phyloP scores from a whole-genome alignment of 805 yeast species.

The Ogataea philodendri region DNA sequence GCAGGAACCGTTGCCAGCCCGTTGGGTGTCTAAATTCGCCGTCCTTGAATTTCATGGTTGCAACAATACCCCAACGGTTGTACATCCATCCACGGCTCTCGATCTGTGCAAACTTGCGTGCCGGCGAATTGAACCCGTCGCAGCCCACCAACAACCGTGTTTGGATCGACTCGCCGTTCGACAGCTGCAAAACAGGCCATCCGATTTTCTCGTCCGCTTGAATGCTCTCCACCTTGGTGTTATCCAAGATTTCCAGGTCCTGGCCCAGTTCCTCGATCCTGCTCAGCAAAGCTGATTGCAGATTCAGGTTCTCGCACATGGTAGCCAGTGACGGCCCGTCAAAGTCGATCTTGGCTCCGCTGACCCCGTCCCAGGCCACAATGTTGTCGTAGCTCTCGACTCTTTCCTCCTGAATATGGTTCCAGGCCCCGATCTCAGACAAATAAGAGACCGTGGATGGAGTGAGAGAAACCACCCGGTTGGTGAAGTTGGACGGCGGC shows the following conservation, averaged over 20 bases:
- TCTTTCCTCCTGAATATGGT: slow-evolving; percentile 63
- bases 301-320: slow-evolving; percentile 85
- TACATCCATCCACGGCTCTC: slow-evolving; percentile 92
- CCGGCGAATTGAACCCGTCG: slow-evolving; percentile 95
- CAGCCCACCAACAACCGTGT: slow-evolving; percentile 88
- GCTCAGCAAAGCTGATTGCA: slow-evolving; percentile 70
- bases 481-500: slow-evolving; percentile 58
- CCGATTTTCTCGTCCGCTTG: slow-evolving; percentile 38
- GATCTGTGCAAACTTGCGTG: slow-evolving; percentile 74
- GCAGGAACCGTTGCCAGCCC: slow-evolving; percentile 93
- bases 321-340: slow-evolving; percentile 66
- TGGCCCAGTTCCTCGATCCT: slow-evolving; percentile 45
- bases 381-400: slow-evolving; percentile 77
- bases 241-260: slow-evolving; percentile 51
- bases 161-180: slow-evolving; percentile 59
- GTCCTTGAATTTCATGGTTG: slow-evolving; percentile 71
- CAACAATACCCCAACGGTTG: slow-evolving; percentile 87
- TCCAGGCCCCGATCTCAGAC: slow-evolving; percentile 74
- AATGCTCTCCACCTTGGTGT: slow-evolving; percentile 65
- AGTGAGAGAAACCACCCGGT: slow-evolving; percentile 83
- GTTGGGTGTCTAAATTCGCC: slow-evolving; percentile 60
- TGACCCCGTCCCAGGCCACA: slow-evolving; percentile 82
- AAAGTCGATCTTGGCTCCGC: slow-evolving; percentile 68
- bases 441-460: slow-evolving; percentile 72
- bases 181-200: slow-evolving; percentile 77